These are phyloP conservation scores for Brassica cretica DNA, from an alignment of 345 rosid species.

Conservation along the genomic window DNA sequence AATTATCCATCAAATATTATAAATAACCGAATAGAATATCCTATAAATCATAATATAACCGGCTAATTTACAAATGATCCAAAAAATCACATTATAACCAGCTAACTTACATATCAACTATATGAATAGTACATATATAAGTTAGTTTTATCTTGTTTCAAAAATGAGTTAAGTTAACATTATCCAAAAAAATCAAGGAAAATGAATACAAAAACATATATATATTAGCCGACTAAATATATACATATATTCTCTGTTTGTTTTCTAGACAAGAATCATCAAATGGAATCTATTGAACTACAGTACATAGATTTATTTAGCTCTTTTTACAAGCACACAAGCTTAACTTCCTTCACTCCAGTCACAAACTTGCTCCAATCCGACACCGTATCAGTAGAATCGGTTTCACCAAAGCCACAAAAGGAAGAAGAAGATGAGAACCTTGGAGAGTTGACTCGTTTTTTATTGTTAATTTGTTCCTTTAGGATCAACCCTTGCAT, in stretches of 20 bases:
- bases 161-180: no score
- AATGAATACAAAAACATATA: no score
- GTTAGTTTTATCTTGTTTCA: no score
- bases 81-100: no score
- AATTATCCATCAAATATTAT: no score
- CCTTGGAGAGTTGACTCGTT: constrained; percentile 58
- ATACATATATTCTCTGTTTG: background rate
- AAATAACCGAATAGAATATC: background rate
- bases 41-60: background rate
- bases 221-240: no score
- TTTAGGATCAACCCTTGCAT: no score
- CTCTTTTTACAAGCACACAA: constrained; percentile 7
- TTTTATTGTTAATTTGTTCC: no score
- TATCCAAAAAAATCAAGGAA: no score
- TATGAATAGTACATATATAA: no score
- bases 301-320: constrained; percentile 23
- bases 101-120: no score
- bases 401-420: constrained; percentile 19
- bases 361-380: constrained; percentile 24
- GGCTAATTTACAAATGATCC: background rate
- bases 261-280: constrained; percentile 1
- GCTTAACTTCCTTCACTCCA: constrained; percentile 32
- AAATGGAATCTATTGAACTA: constrained; percentile 40
- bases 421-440: constrained; percentile 62
- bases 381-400: background rate